Evolutionary conservation across 2,329 filamentous ascomycete species (phyloP), one percentile per base, ranked within the genome.

Genomic region (Ophiosphaerella herpotricha): DNA sequence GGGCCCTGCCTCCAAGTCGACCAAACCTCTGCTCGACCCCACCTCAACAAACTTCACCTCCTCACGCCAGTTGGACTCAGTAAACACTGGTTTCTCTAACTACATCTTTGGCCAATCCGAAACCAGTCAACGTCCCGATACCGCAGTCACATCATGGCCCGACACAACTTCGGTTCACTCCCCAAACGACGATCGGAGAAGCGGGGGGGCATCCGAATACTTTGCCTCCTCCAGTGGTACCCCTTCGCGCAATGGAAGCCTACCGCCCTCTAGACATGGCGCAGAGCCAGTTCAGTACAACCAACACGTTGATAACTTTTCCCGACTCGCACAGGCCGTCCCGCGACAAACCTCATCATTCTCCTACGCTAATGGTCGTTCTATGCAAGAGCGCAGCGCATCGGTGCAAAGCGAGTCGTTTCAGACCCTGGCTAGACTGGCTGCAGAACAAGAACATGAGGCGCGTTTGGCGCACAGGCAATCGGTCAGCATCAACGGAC

Each of bases 231-330:
- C 70, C 1, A 78, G 78, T 40, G 74, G 74, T 40, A 72, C 75
- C 14, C 67, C 75, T 3, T 80, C 82, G n/a, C 77, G 82, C 52
- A 83, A 84, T 50, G 72, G 75, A 36, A 84, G 78, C 66, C 72
- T 83, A 39, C 82, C 84, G 38, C 78, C 83, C 2, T 84, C 84
- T 32, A 78, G 81, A 40, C 79, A 83, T 47, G 73, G 75, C 9
- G 73, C 73, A 13, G 73, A 78, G 39, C 68, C 70, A 21, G 55
- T 69, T 5, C 65, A 67, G 29, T 75, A 70, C 42, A 55, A 60
- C n/a, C 65, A 70, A 34, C 54, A 56, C 13, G 38, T 55, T 7
- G 69, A 74, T 29, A 54, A 56, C 1, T 71, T 64, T 37, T 47
- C 67, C 16, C 64, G 67, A 37, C 63, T 60, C 38, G 45, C 58